These are phyloP conservation scores for Allium cepa DNA, from an alignment of 106 monocot genomes.

Conservation along the genomic window DNA sequence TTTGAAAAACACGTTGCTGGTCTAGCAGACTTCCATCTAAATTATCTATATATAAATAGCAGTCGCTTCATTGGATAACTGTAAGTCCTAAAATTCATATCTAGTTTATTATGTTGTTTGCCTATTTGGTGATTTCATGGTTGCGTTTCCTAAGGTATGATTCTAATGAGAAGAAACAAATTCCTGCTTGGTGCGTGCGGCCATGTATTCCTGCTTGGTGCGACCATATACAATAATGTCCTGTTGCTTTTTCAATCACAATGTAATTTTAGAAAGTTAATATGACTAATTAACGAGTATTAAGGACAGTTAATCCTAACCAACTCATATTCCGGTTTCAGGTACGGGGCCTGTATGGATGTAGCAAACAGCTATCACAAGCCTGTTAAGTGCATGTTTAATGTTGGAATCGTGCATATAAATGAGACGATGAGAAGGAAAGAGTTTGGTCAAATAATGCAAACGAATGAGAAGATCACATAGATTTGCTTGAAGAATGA, in stretches of 20 bases:
- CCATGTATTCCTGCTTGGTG: no score
- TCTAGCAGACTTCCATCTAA: slow-evolving; percentile 9
- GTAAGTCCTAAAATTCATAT: neutral
- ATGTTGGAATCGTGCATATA: slow-evolving; percentile 48
- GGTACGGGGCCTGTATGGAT: slow-evolving; percentile 69
- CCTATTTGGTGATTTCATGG: neutral
- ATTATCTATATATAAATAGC: neutral
- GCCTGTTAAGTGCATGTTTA: slow-evolving; percentile 65
- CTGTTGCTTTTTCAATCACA: slow-evolving; percentile 41
- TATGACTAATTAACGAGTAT: no score
- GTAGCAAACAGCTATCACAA: slow-evolving; percentile 64
- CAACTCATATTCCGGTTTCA: neutral
- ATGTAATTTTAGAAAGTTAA: slow-evolving; percentile 17
- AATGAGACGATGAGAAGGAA: slow-evolving; percentile 49
- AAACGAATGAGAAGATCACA: slow-evolving; percentile 31
- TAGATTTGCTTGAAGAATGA: slow-evolving; percentile 30
- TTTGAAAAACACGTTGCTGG: slow-evolving; percentile 23
- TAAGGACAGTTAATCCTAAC: no score
- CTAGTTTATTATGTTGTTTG: neutral
- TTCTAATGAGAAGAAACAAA: slow-evolving; percentile 68
- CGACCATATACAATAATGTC: slow-evolving; percentile 65
- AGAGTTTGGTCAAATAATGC: slow-evolving; percentile 36
- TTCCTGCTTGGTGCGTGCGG: slow-evolving; percentile 81
- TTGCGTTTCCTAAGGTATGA: slow-evolving; percentile 42
- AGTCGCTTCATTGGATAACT: neutral